phyloP scores from a whole-genome alignment of 345 rosid genomes.

The Cardamine resedifolia region DNA sequence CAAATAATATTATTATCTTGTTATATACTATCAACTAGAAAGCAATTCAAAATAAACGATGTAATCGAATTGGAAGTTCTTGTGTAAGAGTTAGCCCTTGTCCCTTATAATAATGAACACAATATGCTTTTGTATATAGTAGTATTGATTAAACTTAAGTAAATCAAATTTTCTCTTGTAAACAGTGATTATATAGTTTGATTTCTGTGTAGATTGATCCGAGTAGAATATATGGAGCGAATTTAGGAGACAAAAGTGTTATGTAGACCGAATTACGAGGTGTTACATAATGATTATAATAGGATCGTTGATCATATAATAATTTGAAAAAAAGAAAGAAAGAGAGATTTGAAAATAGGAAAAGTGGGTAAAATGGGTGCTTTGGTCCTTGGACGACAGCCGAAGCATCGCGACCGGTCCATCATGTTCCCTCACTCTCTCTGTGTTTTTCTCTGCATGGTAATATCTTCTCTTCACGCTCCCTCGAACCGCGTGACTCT shows the following conservation, averaged over 20 bases:
- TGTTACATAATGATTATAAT: conserved; percentile 34
- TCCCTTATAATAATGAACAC: conserved; percentile 12
- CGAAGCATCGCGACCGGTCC: conserved; percentile 57
- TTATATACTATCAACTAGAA: neutral
- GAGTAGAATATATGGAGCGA: conserved; percentile 31
- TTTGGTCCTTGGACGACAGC: conserved; percentile 43
- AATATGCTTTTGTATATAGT: neutral
- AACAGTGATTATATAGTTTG: neutral
- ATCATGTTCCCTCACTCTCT: conserved; percentile 39
- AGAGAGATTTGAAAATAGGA: conserved; percentile 31
- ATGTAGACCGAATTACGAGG: conserved; percentile 36
- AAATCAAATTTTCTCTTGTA: neutral
- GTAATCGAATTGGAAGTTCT: neutral
- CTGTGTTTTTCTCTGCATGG: conserved; percentile 48
- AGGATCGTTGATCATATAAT: conserved; percentile 38
- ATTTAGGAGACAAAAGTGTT: conserved; percentile 36
- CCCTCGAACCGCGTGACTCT: conserved; percentile 37
- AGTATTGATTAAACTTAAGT: conserved; percentile 4
- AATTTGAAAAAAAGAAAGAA: conserved; percentile 4
- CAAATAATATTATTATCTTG: neutral
- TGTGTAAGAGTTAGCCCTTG: conserved; percentile 13
- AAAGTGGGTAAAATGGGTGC: conserved; percentile 45
- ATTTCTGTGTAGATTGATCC: conserved; percentile 32
- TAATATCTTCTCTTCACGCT: conserved; percentile 43
- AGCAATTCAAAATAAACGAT: neutral